A percentile compares a stretch with the other conserved stretches of the same genome.
phyloP scores from a whole-genome alignment of 1,139 yeast genomes.

The Zygoascus hellenicus region DNA sequence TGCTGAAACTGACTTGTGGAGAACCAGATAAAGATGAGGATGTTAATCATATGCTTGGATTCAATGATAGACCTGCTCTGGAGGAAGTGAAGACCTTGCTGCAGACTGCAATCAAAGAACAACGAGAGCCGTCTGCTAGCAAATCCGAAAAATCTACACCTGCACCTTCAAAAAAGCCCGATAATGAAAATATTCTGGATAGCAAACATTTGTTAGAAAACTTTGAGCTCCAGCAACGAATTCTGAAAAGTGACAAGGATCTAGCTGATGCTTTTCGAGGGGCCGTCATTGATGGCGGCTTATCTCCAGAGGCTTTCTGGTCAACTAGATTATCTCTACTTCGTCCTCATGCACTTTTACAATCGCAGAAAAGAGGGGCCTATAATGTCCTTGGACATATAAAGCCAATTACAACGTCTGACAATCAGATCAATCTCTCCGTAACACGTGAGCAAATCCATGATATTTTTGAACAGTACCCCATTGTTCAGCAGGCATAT shows the following conservation, averaged over 20 bases:
- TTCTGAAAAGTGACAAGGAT: constrained; percentile 64
- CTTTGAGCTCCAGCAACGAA: constrained; percentile 68
- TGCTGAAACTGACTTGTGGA: constrained; percentile 45
- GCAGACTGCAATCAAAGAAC: constrained; percentile 51
- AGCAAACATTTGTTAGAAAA: constrained; percentile 51
- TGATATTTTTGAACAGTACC: constrained; percentile 89
- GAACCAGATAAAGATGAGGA: constrained; percentile 32
- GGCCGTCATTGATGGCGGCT: constrained; percentile 72
- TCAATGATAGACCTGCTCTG: constrained; percentile 70
- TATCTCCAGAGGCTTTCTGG: constrained; percentile 87
- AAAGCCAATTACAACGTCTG: constrained; percentile 74
- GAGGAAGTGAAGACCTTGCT: constrained; percentile 63
- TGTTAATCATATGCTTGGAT: constrained; percentile 48
- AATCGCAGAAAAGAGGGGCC: constrained; percentile 84
- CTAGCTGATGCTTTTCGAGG: constrained; percentile 77
- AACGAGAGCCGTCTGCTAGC: constrained; percentile 5
- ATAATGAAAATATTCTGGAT: constrained; percentile 31
- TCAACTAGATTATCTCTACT: constrained; percentile 70
- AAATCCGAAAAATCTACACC: not conserved
- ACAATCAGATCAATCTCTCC: constrained; percentile 75
- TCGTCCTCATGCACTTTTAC: constrained; percentile 78
- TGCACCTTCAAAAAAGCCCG: constrained; percentile 24
- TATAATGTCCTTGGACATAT: constrained; percentile 91
- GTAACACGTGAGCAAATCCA: constrained; percentile 86
- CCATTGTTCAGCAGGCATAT: constrained; percentile 85